Conservation (phyloP, 129 eudicot species). For the Flaveria sonorensis region DNA sequence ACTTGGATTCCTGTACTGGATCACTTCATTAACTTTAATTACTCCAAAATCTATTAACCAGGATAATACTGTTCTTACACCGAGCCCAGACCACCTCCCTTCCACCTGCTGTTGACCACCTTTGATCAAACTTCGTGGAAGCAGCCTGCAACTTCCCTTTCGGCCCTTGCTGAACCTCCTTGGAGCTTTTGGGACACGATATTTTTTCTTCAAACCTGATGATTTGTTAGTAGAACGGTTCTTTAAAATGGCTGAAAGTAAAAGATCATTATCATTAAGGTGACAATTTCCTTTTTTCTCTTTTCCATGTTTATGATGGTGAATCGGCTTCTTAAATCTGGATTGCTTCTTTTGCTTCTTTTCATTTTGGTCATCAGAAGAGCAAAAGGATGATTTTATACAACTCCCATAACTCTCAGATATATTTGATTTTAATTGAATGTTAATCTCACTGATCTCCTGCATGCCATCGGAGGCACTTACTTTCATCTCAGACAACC, state of each 20-base stretch:
- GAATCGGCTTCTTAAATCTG: constrained; percentile 26
- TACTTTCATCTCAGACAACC: constrained; percentile 33
- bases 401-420: constrained; percentile 23
- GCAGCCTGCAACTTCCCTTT: constrained; percentile 87
- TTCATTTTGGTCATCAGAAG: constrained; percentile 16
- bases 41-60: constrained; percentile 79
- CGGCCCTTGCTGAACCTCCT: constrained; percentile 69
- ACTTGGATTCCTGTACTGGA: constrained; percentile 67
- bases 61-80: constrained; percentile 66
- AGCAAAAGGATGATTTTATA: constrained; percentile 32
- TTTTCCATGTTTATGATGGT: constrained; percentile 27
- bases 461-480: constrained; percentile 26
- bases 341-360: constrained; percentile 28
- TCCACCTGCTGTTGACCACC: constrained; percentile 52
- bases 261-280: constrained; percentile 72
- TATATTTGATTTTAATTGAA: constrained; percentile 28
- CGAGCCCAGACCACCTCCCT: constrained; percentile 60
- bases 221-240: constrained; percentile 45
- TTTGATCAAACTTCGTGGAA: constrained; percentile 63
- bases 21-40: constrained; percentile 59
- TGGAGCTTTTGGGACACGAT: constrained; percentile 44
- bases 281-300: constrained; percentile 52
- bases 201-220: constrained; percentile 28
- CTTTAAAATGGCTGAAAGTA: constrained; percentile 76
- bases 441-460: constrained; percentile 21